Percentiles rank a stretch among this genome's conserved stretches.
phyloP scores from a whole-genome alignment of 169 alveolate genomes.

The Theileria annulata region DNA sequence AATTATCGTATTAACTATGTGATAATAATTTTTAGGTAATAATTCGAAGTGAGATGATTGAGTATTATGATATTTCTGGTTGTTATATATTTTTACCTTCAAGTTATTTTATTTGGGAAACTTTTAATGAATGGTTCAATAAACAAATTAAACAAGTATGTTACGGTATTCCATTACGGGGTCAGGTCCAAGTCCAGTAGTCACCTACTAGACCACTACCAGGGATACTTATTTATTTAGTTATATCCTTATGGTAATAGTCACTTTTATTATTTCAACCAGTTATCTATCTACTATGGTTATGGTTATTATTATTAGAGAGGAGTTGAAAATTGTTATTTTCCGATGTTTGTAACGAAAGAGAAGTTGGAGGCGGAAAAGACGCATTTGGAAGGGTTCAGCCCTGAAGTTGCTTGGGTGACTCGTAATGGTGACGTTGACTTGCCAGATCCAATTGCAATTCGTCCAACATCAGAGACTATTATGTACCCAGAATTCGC shows the following conservation, averaged over 20 bases:
- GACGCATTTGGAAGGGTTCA: slow-evolving; percentile 97
- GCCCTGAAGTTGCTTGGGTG: slow-evolving; percentile 99
- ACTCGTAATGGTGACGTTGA: slow-evolving; percentile 94
- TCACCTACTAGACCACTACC: too few species aligned
- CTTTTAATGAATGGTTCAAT: slow-evolving; percentile 90
- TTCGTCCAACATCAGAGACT: slow-evolving; percentile 99
- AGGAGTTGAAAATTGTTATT: slow-evolving; percentile 91
- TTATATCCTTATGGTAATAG: background rate
- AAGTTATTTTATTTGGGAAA: slow-evolving; percentile 98
- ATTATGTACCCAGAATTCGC: slow-evolving; percentile 98
- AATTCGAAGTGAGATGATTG: slow-evolving; percentile 95
- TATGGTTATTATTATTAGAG: slow-evolving; percentile 14
- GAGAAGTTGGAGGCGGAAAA: slow-evolving; percentile 94
- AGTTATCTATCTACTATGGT: background rate
- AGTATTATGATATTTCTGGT: slow-evolving; percentile 98
- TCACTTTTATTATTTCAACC: slow-evolving; percentile 33
- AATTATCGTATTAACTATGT: slow-evolving; percentile 76
- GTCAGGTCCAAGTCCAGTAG: too few species aligned
- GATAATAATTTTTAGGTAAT: slow-evolving; percentile 81
- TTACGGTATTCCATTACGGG: too few species aligned
- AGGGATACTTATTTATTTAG: too few species aligned
- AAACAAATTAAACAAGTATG: slow-evolving; percentile 82
- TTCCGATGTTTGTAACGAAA: slow-evolving; percentile 95
- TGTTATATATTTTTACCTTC: slow-evolving; percentile 98
- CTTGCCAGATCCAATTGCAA: slow-evolving; percentile 94